These are phyloP conservation scores for Coemansia sp. DNA, from an alignment of 192 early-diverging fungal species.

Conservation along the genomic window DNA sequence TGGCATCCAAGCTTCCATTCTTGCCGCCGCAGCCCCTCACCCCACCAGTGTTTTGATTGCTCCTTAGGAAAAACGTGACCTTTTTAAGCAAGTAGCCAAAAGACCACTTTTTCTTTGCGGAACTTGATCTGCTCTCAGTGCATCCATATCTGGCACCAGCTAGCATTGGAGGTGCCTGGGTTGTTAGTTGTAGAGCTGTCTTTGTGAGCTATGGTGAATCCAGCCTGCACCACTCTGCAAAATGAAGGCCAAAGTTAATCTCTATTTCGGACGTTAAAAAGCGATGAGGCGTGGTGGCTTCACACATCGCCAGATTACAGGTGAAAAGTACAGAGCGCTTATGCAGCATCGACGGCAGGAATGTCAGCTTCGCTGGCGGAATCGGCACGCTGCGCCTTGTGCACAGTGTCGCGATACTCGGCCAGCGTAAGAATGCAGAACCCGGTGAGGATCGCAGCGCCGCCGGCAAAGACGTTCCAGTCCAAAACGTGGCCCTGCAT, in stretches of 20 bases:
- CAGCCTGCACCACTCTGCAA: not conserved
- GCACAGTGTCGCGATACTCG: constrained; percentile 43
- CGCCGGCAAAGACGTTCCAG: constrained; percentile 57
- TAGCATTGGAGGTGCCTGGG: not conserved
- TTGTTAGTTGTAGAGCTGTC: not conserved
- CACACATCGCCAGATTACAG: not conserved
- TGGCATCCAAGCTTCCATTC: not conserved
- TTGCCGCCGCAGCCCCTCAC: no score
- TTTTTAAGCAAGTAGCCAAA: not conserved
- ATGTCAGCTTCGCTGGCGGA: not conserved
- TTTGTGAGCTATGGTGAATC: not conserved
- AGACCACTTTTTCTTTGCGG: not conserved
- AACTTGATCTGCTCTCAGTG: not conserved
- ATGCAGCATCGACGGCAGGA: not conserved
- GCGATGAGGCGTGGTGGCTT: not conserved
- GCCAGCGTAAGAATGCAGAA: constrained; percentile 57
- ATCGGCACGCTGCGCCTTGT: constrained; percentile 13
- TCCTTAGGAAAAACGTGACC: not conserved
- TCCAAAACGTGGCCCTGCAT: constrained; percentile 56
- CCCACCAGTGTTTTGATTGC: not conserved
- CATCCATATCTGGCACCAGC: not conserved
- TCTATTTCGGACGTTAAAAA: not conserved
- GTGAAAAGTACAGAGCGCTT: not conserved
- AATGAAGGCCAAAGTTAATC: not conserved
- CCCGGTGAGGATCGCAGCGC: constrained; percentile 56